Percentiles rank a stretch among this genome's conserved stretches.
Evolutionary conservation across 108 stramenopile genomes (phyloP).

Genomic region (Schizochytrium sp.): DNA sequence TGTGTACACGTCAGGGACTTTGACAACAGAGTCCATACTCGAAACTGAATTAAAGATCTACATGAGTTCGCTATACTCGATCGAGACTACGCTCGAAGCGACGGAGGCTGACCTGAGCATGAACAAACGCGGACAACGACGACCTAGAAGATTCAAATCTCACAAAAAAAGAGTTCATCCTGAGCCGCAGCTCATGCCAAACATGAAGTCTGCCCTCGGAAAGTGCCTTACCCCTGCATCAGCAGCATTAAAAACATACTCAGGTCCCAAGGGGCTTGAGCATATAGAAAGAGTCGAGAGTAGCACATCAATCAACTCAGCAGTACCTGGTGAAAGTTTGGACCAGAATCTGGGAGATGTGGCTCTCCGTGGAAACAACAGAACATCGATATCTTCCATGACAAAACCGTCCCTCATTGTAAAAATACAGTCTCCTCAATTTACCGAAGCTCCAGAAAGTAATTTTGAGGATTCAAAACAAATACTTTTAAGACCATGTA

Average conservation of each 20-base stretch:
- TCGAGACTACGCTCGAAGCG: not conserved
- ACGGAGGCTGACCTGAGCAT: not conserved
- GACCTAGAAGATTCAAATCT: not conserved
- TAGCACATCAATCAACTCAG: no score
- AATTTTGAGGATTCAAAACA: no score
- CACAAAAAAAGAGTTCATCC: not conserved
- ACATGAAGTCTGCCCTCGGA: conserved; percentile 33
- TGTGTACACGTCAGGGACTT: no score
- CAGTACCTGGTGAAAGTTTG: no score
- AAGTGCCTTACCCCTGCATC: not conserved
- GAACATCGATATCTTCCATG: no score
- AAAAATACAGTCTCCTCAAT: no score
- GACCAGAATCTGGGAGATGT: no score
- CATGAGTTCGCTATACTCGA: not conserved
- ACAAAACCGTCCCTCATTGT: no score
- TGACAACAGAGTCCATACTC: not conserved
- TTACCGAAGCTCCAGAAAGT: no score
- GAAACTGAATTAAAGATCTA: not conserved
- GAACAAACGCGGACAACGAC: not conserved
- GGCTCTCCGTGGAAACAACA: no score
- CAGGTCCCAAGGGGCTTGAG: not conserved
- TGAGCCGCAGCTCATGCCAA: not conserved
- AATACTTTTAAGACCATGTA: not conserved
- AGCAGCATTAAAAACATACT: not conserved
- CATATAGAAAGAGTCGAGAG: not conserved